Percentiles rank a stretch among this genome's conserved stretches.
phyloP scores from a whole-genome alignment of 805 yeast genomes.

The Metschnikowia continentalis region DNA sequence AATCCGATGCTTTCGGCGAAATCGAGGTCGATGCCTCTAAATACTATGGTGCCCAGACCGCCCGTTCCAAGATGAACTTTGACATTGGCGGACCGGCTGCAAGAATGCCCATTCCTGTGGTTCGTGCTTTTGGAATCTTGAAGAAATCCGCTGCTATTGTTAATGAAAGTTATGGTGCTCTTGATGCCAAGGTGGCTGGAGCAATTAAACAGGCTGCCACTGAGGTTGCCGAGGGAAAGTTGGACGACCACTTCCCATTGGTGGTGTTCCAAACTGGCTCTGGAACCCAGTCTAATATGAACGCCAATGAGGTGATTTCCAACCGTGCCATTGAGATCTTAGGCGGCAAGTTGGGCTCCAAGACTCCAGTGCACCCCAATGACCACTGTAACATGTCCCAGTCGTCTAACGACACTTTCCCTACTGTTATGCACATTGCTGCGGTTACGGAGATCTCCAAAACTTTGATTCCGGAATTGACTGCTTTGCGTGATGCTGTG shows the following conservation, averaged over 20 bases:
- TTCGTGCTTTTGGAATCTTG: slow-evolving; percentile 87
- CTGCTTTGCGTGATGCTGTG: slow-evolving; percentile 72
- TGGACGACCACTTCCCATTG: slow-evolving; percentile 91
- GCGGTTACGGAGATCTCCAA: slow-evolving; percentile 85
- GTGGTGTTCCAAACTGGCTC: slow-evolving; percentile 99
- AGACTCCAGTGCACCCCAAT: slow-evolving; percentile 94
- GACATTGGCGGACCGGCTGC: slow-evolving; percentile 93
- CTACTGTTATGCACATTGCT: slow-evolving; percentile 99
- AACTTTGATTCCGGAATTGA: slow-evolving; percentile 75
- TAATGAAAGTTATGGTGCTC: slow-evolving; percentile 70
- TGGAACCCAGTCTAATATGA: slow-evolving; percentile 98
- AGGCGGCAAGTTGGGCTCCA: slow-evolving; percentile 90
- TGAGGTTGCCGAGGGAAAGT: slow-evolving; percentile 89
- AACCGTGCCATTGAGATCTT: slow-evolving; percentile 96
- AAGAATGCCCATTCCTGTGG: slow-evolving; percentile 85
- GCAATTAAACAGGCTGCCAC: slow-evolving; percentile 94
- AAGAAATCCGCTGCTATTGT: slow-evolving; percentile 94
- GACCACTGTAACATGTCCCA: slow-evolving; percentile 98
- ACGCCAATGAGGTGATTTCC: slow-evolving; percentile 97
- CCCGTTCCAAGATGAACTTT: slow-evolving; percentile 88
- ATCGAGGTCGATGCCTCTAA: slow-evolving; percentile 81
- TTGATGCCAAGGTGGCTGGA: slow-evolving; percentile 76
- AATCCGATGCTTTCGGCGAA: slow-evolving; percentile 95
- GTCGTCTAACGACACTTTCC: slow-evolving; percentile 98
- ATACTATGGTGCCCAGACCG: slow-evolving; percentile 99